phyloP scores from a whole-genome alignment of 2,329 filamentous ascomycete genomes.

The Claviceps paspali region DNA sequence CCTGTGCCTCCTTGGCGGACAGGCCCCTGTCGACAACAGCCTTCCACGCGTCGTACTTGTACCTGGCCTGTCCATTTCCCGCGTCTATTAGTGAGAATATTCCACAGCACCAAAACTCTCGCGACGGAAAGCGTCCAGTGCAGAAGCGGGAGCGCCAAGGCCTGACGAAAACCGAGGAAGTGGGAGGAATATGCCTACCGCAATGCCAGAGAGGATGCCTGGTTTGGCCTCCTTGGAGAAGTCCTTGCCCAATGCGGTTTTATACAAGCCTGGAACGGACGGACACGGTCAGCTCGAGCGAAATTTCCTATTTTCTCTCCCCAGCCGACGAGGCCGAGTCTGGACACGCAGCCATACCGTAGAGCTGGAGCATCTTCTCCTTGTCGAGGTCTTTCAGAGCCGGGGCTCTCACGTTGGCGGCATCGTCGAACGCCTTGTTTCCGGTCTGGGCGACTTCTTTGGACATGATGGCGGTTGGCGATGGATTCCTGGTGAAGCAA shows the following conservation, averaged over 20 bases:
- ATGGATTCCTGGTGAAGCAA: no score
- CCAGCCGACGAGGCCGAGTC: no score
- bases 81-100: neutral
- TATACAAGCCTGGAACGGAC: neutral
- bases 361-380: neutral
- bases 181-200: neutral
- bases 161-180: no score
- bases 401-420: neutral
- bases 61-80: neutral
- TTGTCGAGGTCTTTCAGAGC: neutral
- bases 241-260: neutral
- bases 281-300: neutral
- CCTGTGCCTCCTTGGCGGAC: slow-evolving; percentile 53
- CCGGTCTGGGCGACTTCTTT: neutral
- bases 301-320: no score
- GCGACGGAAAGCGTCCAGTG: no score
- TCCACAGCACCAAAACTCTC: no score
- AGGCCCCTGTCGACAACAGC: slow-evolving; percentile 48
- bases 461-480: neutral
- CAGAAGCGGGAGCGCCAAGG: no score
- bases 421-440: neutral
- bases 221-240: slow-evolving; percentile 1
- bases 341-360: neutral
- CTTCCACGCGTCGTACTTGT: slow-evolving; percentile 3
- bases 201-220: neutral